A percentile compares a stretch with the other conserved stretches of the same genome.
phyloP scores from a whole-genome alignment of 352 stramenopile species.

The Globisporangium nodosum region DNA sequence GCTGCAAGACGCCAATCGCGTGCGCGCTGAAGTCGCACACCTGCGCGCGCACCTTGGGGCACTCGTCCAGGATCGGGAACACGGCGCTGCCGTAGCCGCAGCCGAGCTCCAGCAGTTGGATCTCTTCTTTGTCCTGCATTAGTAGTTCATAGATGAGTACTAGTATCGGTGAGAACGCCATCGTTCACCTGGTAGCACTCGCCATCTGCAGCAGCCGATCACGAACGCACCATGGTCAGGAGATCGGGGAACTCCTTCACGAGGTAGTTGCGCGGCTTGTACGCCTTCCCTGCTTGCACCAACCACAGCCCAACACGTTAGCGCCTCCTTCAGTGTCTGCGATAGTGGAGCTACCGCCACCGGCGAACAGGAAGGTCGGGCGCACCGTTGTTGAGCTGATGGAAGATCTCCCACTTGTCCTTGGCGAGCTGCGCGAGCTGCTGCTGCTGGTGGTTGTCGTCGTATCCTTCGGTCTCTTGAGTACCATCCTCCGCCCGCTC shows the following conservation, averaged over 20 bases:
- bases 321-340: background rate
- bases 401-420: constrained; percentile 71
- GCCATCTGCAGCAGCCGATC: background rate
- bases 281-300: constrained; percentile 46
- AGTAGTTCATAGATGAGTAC: background rate
- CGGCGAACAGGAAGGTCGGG: background rate
- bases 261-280: constrained; percentile 82
- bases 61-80: constrained; percentile 73
- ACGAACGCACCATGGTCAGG: constrained; percentile 17
- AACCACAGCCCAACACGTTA: background rate
- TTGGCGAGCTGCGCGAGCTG: constrained; percentile 50
- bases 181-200: background rate
- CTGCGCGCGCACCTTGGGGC: constrained; percentile 57
- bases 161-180: background rate
- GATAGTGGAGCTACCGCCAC: background rate
- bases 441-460: constrained; percentile 4
- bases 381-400: constrained; percentile 68
- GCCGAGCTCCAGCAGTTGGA: constrained; percentile 72
- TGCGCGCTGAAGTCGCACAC: constrained; percentile 82
- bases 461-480: background rate
- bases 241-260: constrained; percentile 79
- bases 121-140: constrained; percentile 18
- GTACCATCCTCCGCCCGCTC: constrained; percentile 1
- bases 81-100: constrained; percentile 87
- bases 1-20: constrained; percentile 60